These are phyloP conservation scores for Candida xyloterini DNA, from an alignment of 805 yeast genomes.

Conservation along the genomic window DNA sequence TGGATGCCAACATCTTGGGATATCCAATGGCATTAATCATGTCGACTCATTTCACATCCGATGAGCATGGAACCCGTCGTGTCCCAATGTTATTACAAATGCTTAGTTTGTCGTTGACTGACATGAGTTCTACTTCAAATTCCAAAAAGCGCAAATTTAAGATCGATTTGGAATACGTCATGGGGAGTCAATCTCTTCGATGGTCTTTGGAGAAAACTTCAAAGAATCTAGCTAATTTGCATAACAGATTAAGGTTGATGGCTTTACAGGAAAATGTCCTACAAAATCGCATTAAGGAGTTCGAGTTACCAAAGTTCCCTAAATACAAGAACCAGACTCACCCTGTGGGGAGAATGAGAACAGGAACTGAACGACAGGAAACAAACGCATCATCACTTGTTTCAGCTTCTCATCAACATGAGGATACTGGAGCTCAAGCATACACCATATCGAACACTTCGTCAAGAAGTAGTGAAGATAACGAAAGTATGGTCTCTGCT, in stretches of 20 bases:
- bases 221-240: slow-evolving; percentile 69
- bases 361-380: slow-evolving; percentile 5
- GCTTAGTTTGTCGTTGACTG: slow-evolving; percentile 61
- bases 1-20: slow-evolving; percentile 58
- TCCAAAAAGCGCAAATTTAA: slow-evolving; percentile 48
- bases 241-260: slow-evolving; percentile 60
- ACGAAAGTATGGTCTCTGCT: slow-evolving; percentile 11
- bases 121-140: slow-evolving; percentile 39
- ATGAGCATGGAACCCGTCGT: slow-evolving; percentile 70
- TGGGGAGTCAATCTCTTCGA: slow-evolving; percentile 69
- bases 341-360: background rate
- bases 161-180: slow-evolving; percentile 86
- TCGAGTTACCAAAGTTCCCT: slow-evolving; percentile 39
- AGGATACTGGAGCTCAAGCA: slow-evolving; percentile 4
- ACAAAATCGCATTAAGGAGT: slow-evolving; percentile 22
- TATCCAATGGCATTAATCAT: slow-evolving; percentile 72
- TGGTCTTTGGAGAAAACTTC: slow-evolving; percentile 79
- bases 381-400: slow-evolving; percentile 9
- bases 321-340: slow-evolving; percentile 22
- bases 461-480: slow-evolving; percentile 1
- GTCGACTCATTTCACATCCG: slow-evolving; percentile 71
- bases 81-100: slow-evolving; percentile 81
- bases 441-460: slow-evolving; percentile 5
- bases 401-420: slow-evolving; percentile 2
- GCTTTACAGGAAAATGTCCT: slow-evolving; percentile 41